Base-by-base conservation (phyloP, 331 rosid species). In the Pyracantha coccinea region DNA sequence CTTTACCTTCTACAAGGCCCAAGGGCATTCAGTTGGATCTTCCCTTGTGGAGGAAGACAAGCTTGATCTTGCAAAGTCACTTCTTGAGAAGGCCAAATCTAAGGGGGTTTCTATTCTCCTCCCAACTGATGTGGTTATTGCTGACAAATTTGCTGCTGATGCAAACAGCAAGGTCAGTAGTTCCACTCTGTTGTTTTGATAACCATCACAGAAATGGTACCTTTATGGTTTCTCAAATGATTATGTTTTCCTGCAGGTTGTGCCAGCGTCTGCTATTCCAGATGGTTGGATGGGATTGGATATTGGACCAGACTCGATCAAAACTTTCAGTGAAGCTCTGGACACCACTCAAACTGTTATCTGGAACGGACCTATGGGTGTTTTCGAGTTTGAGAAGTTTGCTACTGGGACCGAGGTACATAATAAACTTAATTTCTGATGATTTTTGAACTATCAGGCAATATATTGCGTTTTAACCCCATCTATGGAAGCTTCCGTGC, bases 311-410 rank as follows among this genome's bases (percentile, higher is more conserved):
- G 97, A 93, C 72, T 87, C 97, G 55, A 87, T 93, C 75, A 88
- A 88, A 73, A 75, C 90, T 78, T 93, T 93, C 80, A 83, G 47
- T 52, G 85, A 83, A 75, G 85, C 86, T 76, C 81, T 93, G 88
- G 98, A 91, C 17, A 73, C 78, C 13, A 89, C 95, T 76, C 86
- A 88, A 73, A 91, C 96, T 72, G 28, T 91, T 31, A 89, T 93
- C 44, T 93, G 98, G 98, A 93, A 93, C 55, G 98, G 98, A 81
- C 98, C 98, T 32, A 90, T 93, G 98, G 98, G 96, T 63, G 98
- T 93, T 71, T 93, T 91, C 11, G 98, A 93, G 88, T 91, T 91
- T n/a, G 95, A 88, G 0, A 90, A 93, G 83, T 93, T 91, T 81
- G 96, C 98, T 6, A 78, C 75, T 7, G 98, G 97, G 80, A 93